Evolutionary conservation across 257 asterid genomes (phyloP).

Genomic region (Asclepias syriaca): DNA sequence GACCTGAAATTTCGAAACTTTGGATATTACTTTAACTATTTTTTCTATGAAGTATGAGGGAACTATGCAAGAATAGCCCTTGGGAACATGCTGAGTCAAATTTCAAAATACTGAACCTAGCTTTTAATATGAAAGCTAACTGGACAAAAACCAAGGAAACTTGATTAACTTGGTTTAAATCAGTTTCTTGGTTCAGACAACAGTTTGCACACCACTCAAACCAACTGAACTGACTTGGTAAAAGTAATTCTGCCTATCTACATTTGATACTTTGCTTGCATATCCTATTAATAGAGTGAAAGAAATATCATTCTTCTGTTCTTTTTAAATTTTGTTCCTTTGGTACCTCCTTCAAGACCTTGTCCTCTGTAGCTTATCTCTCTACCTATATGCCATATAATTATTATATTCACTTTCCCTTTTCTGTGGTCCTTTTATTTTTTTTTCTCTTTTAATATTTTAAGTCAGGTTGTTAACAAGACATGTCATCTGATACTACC

Average conservation of each 20-base stretch:
- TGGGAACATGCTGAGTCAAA: neutral
- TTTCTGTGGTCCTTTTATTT: neutral
- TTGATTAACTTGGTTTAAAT: neutral
- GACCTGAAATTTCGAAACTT: neutral
- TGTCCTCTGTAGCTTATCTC: conserved; percentile 1
- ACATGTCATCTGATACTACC: conserved; percentile 53
- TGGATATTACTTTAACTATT: neutral
- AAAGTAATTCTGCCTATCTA: neutral
- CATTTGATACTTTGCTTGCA: neutral
- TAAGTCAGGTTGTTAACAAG: conserved; percentile 21
- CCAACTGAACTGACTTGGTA: neutral
- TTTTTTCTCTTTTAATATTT: neutral
- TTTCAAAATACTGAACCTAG: neutral
- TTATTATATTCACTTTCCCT: neutral
- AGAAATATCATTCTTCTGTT: neutral
- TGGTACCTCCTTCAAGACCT: neutral
- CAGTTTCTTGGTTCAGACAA: neutral
- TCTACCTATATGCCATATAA: neutral
- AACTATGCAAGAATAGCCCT: neutral
- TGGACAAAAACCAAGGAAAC: neutral
- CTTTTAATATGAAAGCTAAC: neutral
- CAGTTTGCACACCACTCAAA: neutral
- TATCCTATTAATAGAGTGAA: neutral
- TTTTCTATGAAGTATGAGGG: neutral
- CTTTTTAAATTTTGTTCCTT: neutral